A percentile compares a stretch with the other conserved stretches of the same genome.
Conservation (phyloP, 345 rosid species). For the Eucalyptus pumila region DNA sequence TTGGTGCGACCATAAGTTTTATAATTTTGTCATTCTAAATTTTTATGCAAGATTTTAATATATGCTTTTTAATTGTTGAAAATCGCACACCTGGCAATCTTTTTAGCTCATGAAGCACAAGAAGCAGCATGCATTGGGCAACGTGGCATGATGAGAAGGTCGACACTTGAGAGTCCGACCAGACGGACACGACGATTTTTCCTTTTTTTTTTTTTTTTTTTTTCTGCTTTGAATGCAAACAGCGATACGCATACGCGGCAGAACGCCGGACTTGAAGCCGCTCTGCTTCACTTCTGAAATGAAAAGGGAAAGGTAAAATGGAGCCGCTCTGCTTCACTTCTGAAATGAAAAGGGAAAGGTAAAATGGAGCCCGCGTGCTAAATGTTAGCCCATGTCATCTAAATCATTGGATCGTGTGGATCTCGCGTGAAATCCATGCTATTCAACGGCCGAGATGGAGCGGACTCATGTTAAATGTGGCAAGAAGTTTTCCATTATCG, state of each 20-base stretch:
- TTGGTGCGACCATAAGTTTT: fast-evolving
- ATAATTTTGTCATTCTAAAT: neutral
- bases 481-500: neutral
- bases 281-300: neutral
- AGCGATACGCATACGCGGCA: neutral
- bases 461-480: neutral
- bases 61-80: neutral
- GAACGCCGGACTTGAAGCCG: neutral
- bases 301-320: neutral
- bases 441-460: neutral
- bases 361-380: too few species aligned
- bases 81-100: neutral
- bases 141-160: neutral
- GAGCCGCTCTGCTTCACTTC: neutral
- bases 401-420: neutral
- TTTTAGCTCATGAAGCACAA: too few species aligned
- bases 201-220: too few species aligned
- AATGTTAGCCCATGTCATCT: neutral
- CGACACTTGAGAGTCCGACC: neutral
- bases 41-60: neutral
- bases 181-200: neutral
- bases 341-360: neutral
- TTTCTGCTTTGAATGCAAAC: neutral
- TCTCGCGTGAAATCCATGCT: fast-evolving
- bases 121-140: neutral